These are phyloP conservation scores for Fusarium bulbicola DNA, from an alignment of 2,329 filamentous ascomycete species.

Conservation along the genomic window DNA sequence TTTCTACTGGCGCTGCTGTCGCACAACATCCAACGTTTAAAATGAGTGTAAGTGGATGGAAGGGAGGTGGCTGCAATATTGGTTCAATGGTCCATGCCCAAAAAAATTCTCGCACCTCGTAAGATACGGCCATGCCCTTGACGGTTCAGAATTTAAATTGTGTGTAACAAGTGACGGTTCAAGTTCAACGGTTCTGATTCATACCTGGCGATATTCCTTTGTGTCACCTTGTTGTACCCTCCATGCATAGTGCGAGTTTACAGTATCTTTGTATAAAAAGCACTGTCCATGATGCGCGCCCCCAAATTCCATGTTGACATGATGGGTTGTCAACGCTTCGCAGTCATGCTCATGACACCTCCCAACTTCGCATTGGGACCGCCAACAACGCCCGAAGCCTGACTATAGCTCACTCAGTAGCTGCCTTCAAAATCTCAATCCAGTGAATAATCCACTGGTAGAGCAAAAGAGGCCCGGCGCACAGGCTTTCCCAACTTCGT, in stretches of 20 bases:
- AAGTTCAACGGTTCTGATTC: conserved; percentile 5
- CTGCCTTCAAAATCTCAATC: not conserved
- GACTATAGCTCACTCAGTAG: not conserved
- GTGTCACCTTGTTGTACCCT: not conserved
- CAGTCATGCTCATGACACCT: conserved; percentile 31
- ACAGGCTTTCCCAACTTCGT: not conserved
- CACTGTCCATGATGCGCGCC: conserved; percentile 9
- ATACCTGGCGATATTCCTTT: not conserved
- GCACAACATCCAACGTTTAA: conserved; percentile 26
- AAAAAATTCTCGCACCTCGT: not conserved
- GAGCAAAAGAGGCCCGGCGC: not conserved
- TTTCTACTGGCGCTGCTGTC: conserved; percentile 25
- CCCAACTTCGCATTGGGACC: not conserved
- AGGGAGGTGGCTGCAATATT: conserved; percentile 19
- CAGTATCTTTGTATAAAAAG: rapidly evolving
- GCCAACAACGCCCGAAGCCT: not conserved
- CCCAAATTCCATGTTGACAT: conserved; percentile 17
- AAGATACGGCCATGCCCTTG: not conserved
- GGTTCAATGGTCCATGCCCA: not conserved
- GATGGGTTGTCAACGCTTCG: conserved; percentile 14
- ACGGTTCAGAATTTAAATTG: not conserved
- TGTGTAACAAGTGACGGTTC: conserved; percentile 10
- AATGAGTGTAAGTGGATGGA: conserved; percentile 13
- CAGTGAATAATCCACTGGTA: not conserved
- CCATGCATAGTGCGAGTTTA: conserved; percentile 3